A percentile compares a stretch with the other conserved stretches of the same genome.
These are phyloP conservation scores for Quercus variabilis DNA, from an alignment of 306 rosid genomes.

Conservation along the genomic window DNA sequence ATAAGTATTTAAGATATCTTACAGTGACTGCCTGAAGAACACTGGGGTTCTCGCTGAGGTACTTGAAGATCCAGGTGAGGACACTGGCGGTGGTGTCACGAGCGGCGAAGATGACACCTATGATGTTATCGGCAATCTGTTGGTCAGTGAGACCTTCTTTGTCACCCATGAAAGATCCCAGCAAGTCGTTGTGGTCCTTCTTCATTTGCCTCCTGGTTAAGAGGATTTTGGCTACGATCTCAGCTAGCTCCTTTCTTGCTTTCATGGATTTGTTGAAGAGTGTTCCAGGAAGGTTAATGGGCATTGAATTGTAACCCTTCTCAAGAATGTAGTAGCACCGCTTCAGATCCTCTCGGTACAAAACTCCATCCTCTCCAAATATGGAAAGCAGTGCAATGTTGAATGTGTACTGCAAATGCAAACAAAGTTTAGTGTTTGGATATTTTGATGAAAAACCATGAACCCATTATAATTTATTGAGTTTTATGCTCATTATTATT, in stretches of 20 bases:
- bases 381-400: slow-evolving; percentile 82
- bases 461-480: too few relatives aligned
- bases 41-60: slow-evolving; percentile 70
- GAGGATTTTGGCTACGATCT: slow-evolving; percentile 71
- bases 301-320: slow-evolving; percentile 94
- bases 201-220: slow-evolving; percentile 56
- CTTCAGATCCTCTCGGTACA: slow-evolving; percentile 73
- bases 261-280: slow-evolving; percentile 89
- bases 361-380: slow-evolving; percentile 73
- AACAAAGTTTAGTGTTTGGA: too few relatives aligned
- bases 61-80: slow-evolving; percentile 88
- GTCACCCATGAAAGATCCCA: slow-evolving; percentile 81
- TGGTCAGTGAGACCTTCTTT: slow-evolving; percentile 83
- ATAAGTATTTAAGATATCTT: slow-evolving; percentile 44
- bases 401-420: slow-evolving; percentile 71
- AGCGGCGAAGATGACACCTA: slow-evolving; percentile 94
- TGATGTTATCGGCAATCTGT: slow-evolving; percentile 86
- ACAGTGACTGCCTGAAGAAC: slow-evolving; percentile 87
- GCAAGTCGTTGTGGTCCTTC: slow-evolving; percentile 55
- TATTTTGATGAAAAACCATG: too few relatives aligned
- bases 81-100: slow-evolving; percentile 97
- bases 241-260: slow-evolving; percentile 78
- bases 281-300: slow-evolving; percentile 79
- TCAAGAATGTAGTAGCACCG: slow-evolving; percentile 81
- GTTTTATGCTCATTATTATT: too few relatives aligned